Conservation (phyloP, 164 flowering plant genomes). For the Nelumbo lutea region DNA sequence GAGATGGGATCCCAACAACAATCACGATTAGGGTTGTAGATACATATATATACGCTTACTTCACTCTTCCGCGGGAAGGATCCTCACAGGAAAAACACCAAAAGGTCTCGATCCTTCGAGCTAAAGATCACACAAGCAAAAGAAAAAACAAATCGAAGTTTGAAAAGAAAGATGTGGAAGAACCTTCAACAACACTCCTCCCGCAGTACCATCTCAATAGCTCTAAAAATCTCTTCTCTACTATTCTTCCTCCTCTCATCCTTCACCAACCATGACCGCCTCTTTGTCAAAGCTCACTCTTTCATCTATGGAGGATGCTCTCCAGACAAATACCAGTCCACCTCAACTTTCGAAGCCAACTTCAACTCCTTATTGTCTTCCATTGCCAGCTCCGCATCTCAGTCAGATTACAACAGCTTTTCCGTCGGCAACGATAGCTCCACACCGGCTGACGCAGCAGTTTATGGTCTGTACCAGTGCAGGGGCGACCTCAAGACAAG, state of each 20-base stretch:
- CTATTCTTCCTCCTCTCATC: conserved; percentile 22
- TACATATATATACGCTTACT: too few species aligned
- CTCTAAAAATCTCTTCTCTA: conserved; percentile 14
- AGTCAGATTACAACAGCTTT: conserved; percentile 49
- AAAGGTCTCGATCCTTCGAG: conserved; percentile 2
- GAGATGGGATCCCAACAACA: too few species aligned
- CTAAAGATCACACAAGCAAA: conserved; percentile 10
- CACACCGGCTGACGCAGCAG: conserved; percentile 28
- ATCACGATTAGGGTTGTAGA: too few species aligned
- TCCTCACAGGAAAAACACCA: neutral
- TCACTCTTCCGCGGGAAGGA: neutral
- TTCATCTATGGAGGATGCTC: conserved; percentile 86
- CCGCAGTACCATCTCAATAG: conserved; percentile 14
- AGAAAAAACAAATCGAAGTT: conserved; percentile 11
- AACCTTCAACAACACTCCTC: conserved; percentile 28
- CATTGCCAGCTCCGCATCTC: conserved; percentile 46
- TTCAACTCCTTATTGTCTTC: conserved; percentile 66
- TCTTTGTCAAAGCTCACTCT: conserved; percentile 25
- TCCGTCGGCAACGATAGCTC: conserved; percentile 47
- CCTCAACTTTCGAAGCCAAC: conserved; percentile 53
- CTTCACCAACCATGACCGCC: conserved; percentile 13
- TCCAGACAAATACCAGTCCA: conserved; percentile 55
- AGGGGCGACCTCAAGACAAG: conserved; percentile 53
- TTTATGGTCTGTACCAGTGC: conserved; percentile 80
- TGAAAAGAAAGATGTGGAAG: conserved; percentile 27